phyloP scores from a whole-genome alignment of 2,329 filamentous ascomycete species.

The Thielaviopsis ethacetica region DNA sequence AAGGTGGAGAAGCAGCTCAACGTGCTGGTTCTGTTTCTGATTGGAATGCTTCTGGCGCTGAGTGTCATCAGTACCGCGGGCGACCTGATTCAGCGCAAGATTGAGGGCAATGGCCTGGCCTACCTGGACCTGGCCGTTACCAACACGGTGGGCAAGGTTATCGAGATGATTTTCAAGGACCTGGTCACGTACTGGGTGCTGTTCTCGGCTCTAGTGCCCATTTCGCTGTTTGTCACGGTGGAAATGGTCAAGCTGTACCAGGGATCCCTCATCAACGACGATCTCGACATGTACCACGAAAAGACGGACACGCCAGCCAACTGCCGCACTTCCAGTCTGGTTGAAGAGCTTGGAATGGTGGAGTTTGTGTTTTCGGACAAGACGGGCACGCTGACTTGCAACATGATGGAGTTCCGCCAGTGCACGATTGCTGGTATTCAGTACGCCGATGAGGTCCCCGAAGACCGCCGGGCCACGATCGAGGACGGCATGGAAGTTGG shows the following conservation, averaged over 20 bases:
- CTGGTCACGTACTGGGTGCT: constrained; percentile 98
- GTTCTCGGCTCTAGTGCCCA: constrained; percentile 90
- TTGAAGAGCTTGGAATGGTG: constrained; percentile 94
- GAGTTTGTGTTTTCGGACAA: constrained; percentile 99
- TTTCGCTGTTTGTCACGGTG: constrained; percentile 93
- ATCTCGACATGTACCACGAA: constrained; percentile 95
- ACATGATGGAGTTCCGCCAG: constrained; percentile 97
- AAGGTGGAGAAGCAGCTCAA: constrained; percentile 92
- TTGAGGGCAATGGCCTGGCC: constrained; percentile 40
- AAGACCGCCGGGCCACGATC: constrained; percentile 69
- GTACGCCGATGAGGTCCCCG: constrained; percentile 81
- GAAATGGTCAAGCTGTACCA: constrained; percentile 98
- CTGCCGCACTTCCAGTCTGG: constrained; percentile 87
- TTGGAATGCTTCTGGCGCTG: constrained; percentile 65
- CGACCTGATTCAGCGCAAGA: constrained; percentile 64
- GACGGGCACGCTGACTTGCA: constrained; percentile 89
- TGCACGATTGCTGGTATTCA: constrained; percentile 86
- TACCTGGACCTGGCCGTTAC: constrained; percentile 57
- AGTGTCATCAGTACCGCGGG: constrained; percentile 85
- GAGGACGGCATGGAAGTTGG: constrained; percentile 67
- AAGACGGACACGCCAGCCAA: constrained; percentile 90
- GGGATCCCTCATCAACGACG: constrained; percentile 92
- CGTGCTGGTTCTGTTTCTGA: constrained; percentile 76
- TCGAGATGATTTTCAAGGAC: constrained; percentile 75
- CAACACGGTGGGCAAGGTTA: constrained; percentile 36